Evolutionary conservation across 1,284 basidiomycete species (phyloP), one percentile per base, ranked within the genome.

Genomic region (Apiotrichum gamsii): DNA sequence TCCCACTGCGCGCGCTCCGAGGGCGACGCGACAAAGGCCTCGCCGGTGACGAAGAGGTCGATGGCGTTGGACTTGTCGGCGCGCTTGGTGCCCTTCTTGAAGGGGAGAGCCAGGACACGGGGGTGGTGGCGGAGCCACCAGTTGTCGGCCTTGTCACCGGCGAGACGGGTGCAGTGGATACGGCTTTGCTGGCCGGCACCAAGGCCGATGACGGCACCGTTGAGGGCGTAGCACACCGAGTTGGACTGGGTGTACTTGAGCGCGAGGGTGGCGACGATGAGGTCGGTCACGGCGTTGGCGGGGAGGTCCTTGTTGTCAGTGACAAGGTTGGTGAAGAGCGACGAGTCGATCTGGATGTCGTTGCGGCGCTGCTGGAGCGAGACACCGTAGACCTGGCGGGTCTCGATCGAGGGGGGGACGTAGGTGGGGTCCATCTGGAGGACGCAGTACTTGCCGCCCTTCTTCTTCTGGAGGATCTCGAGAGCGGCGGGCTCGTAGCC

Each of bases 171-270:
- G 76, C 95, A 99, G 78, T 99, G 95, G 69, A 99, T 98, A 47
- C 94, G 88, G 9, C 91, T 96, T 72, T 98, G 95, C 72, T 98
- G 94, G 14, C 95, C 94, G 0, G 95, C 95, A 43, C 94, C 94
- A 41, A 97, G 85, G 47, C 95, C 95, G 63, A 99, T 82, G 68
- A 96, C 86, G 28, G 90, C 83, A 30, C 94, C 95, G 67, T 84
- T 85, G 63, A 86, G 85, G 2, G 94, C 90, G 72, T 97, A 99
- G 42, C 93, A 88, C 44, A 99, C 95, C 58, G 88, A 93, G 80
- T 98, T 98, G 52, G 93, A 97, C 73, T 98, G 95, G 0, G 94
- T 99, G 78, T 97, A 98, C 74, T 98, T 99, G 65, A 98, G 81
- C 1, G 94, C 87, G 29, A 97, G 84, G 3, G 93, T 97, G 16